phyloP scores from a whole-genome alignment of 176 grass and related monocot species.

The sorghum (Sorghum bicolor) region DNA sequence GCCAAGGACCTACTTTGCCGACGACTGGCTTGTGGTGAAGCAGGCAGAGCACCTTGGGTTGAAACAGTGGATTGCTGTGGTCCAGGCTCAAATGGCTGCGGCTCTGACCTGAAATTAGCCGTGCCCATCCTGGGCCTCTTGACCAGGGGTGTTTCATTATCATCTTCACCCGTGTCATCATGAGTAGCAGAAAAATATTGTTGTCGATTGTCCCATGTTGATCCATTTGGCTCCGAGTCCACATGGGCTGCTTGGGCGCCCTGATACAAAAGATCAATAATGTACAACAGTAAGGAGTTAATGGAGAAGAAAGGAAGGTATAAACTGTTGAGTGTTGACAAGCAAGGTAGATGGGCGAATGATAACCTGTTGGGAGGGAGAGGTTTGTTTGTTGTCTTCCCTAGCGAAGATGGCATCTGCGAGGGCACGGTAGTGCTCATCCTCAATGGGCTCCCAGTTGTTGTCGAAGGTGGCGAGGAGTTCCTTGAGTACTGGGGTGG shows the following conservation, averaged over 20 bases:
- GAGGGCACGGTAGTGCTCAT: conserved; percentile 57
- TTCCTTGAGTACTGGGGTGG: conserved; percentile 37
- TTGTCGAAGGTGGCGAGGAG: conserved; percentile 44
- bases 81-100: background rate
- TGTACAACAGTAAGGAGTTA: background rate
- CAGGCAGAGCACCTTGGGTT: background rate
- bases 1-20: conserved; percentile 13
- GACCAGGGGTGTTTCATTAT: conserved; percentile 21
- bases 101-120: background rate
- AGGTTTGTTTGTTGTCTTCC: background rate
- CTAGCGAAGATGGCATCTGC: conserved; percentile 44
- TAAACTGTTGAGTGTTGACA: background rate
- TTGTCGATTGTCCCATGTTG: background rate
- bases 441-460: conserved; percentile 75
- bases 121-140: conserved; percentile 27
- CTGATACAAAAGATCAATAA: background rate
- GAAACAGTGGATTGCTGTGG: background rate
- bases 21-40: conserved; percentile 3
- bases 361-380: background rate
- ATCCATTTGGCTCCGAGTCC: background rate
- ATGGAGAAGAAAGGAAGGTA: background rate
- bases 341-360: background rate
- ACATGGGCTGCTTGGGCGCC: background rate
- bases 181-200: background rate
- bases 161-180: background rate